phyloP scores from a whole-genome alignment of 805 yeast species.

The Isabelozyma gotoi region DNA sequence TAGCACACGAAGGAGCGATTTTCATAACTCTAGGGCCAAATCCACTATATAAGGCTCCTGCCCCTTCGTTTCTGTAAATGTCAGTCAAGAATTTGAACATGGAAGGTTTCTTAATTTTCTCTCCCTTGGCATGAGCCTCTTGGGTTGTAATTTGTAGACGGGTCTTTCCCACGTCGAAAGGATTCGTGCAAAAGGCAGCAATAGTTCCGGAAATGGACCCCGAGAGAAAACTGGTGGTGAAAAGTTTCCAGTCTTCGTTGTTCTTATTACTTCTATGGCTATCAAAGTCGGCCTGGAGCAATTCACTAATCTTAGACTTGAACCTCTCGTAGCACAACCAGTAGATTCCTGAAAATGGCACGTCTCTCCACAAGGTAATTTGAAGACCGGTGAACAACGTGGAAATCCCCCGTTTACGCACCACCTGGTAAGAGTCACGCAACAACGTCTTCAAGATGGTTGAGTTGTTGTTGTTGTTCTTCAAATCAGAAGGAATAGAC shows the following conservation, averaged over 20 bases:
- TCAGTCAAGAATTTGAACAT: slow-evolving; percentile 67
- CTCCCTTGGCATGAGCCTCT: slow-evolving; percentile 7
- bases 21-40: slow-evolving; percentile 82
- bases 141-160: slow-evolving; percentile 67
- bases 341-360: slow-evolving; percentile 92
- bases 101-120: slow-evolving; percentile 32
- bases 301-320: slow-evolving; percentile 24
- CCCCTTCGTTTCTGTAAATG: slow-evolving; percentile 73
- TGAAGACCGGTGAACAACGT: slow-evolving; percentile 82
- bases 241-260: slow-evolving; percentile 42
- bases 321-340: slow-evolving; percentile 81
- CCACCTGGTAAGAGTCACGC: slow-evolving; percentile 51
- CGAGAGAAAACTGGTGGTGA: slow-evolving; percentile 66
- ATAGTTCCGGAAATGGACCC: slow-evolving; percentile 83
- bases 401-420: slow-evolving; percentile 54
- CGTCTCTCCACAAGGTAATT: slow-evolving; percentile 94
- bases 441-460: slow-evolving; percentile 46
- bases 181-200: slow-evolving; percentile 88
- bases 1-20: slow-evolving; percentile 97
- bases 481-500: slow-evolving; percentile 65
- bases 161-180: slow-evolving; percentile 97
- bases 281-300: slow-evolving; percentile 22
- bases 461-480: slow-evolving; percentile 12
- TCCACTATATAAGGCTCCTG: slow-evolving; percentile 84
- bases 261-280: slow-evolving; percentile 8